Base-by-base conservation (phyloP, 2,329 filamentous ascomycete genomes). In the Neofusicoccum laricinum region DNA sequence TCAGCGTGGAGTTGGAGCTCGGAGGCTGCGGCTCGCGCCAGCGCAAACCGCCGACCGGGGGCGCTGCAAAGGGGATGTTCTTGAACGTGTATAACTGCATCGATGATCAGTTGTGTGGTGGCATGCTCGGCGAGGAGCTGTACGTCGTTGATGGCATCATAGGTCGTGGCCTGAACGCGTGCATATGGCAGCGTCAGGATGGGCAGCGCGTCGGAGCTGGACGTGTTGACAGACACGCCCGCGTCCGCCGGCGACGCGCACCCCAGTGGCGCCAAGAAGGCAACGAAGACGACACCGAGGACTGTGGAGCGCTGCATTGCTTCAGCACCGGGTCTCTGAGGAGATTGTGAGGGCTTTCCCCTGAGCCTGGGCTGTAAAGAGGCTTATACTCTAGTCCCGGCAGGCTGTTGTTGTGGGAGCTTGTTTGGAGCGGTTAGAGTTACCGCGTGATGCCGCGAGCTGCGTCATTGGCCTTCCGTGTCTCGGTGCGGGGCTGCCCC, bases 1-100 rank as follows among this genome's bases (percentile, higher is more conserved):
- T 58, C 11, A 59, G 17, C 2, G 46, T 45, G 11, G 38, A 11
- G 25, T 53, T 53, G 12, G 40, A 6, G 46, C n/a, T 4, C 0
- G 77, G 78, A 17, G 77, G 71, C 2, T 72, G 76, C 14, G 79
- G 79, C 63, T 78, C 79, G 7, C 69, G 67, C 77, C 77, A 81
- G 40, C 80, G 74, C 11, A 79, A 70, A 11, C 75, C 68, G 12
- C 77, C 79, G 3, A 75, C 69, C 0, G 80, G 79, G 11, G 79
- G 77, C 10, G 79, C 79, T 2, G 77, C 80, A 67, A 78, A 82
- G 0, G 78, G 77, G 59, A 81, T 78, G 64, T 81, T 81, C 62
- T 75, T 75, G 68, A 81, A 81, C 40, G 69, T 71, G 64, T 79
- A 78, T 34, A 75, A 46, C 64, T 65, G 32, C 32, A 12, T 2